Percentiles rank a stretch among this genome's conserved stretches.
phyloP scores from a whole-genome alignment of 2,329 filamentous ascomycete species.

The Chaetomium strumarium region DNA sequence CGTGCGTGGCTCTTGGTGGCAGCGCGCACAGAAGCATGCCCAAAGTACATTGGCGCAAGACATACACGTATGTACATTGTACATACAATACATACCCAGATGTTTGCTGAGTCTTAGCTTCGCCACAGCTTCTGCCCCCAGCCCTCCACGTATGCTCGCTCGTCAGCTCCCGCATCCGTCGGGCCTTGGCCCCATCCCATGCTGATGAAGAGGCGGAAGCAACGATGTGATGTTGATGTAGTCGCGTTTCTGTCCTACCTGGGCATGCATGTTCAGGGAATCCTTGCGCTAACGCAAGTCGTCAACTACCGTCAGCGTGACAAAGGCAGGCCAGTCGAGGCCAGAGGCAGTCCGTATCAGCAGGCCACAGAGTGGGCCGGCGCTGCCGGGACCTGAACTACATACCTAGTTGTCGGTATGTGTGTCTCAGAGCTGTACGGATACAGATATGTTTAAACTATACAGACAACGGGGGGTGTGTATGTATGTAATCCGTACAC shows the following conservation, averaged over 20 bases:
- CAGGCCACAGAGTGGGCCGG: too few relatives aligned
- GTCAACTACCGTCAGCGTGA: background rate
- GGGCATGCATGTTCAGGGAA: background rate
- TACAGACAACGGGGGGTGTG: background rate
- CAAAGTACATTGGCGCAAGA: too few relatives aligned
- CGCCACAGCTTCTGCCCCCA: background rate
- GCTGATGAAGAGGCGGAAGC: background rate
- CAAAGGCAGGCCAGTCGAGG: background rate
- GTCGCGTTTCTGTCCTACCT: background rate
- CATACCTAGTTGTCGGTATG: too few relatives aligned
- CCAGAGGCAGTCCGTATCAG: background rate
- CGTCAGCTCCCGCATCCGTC: background rate
- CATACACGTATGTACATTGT: too few relatives aligned
- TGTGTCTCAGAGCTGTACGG: too few relatives aligned
- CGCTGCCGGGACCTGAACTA: too few relatives aligned
- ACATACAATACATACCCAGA: background rate
- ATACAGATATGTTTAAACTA: background rate
- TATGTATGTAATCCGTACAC: conserved; percentile 3
- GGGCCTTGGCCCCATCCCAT: background rate
- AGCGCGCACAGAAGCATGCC: too few relatives aligned
- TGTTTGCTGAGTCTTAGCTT: background rate
- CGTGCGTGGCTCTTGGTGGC: too few relatives aligned
- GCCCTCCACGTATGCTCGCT: background rate
- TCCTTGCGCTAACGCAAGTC: too few relatives aligned
- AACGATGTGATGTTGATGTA: too few relatives aligned